phyloP scores from a whole-genome alignment of 2,329 filamentous ascomycete genomes.

The Pseudovirgaria hyperparasitica region DNA sequence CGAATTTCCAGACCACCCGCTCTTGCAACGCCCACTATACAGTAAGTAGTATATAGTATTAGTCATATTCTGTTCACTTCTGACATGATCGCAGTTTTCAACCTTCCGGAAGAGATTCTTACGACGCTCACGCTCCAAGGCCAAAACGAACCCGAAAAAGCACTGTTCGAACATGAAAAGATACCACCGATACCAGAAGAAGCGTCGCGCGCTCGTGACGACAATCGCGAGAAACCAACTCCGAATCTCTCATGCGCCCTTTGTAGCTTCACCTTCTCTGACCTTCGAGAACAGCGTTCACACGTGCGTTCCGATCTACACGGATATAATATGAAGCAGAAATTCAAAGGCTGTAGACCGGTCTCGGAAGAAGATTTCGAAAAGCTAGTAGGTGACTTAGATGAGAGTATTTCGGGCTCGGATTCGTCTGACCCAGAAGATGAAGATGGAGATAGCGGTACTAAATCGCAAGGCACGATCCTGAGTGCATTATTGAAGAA shows the following conservation, averaged over 20 bases:
- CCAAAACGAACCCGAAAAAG: conserved; percentile 10
- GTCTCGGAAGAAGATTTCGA: conserved; percentile 79
- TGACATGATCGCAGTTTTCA: conserved; percentile 55
- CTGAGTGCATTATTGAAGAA: conserved; percentile 68
- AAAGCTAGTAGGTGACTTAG: conserved; percentile 68
- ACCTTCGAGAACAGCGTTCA: conserved; percentile 65
- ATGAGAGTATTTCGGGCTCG: conserved; percentile 87
- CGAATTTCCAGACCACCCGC: too few relatives aligned
- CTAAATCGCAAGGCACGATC: conserved; percentile 50
- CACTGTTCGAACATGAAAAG: too few relatives aligned
- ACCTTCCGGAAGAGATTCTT: conserved; percentile 65
- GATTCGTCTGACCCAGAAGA: conserved; percentile 59
- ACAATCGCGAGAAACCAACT: conserved; percentile 44
- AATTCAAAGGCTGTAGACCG: conserved; percentile 57
- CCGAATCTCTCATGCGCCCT: conserved; percentile 77
- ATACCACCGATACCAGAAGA: conserved; percentile 13
- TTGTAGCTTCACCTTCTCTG: conserved; percentile 60
- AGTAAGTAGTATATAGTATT: too few relatives aligned
- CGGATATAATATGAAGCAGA: conserved; percentile 89
- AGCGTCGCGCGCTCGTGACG: conserved; percentile 22
- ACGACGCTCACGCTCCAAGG: conserved; percentile 49
- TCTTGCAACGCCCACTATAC: too few relatives aligned
- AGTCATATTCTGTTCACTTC: too few relatives aligned
- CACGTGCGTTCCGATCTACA: conserved; percentile 88
- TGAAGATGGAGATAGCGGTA: conserved; percentile 38